Evolutionary conservation across 2,329 filamentous ascomycete genomes (phyloP).

Genomic region (Paraconiothyrium sp.): DNA sequence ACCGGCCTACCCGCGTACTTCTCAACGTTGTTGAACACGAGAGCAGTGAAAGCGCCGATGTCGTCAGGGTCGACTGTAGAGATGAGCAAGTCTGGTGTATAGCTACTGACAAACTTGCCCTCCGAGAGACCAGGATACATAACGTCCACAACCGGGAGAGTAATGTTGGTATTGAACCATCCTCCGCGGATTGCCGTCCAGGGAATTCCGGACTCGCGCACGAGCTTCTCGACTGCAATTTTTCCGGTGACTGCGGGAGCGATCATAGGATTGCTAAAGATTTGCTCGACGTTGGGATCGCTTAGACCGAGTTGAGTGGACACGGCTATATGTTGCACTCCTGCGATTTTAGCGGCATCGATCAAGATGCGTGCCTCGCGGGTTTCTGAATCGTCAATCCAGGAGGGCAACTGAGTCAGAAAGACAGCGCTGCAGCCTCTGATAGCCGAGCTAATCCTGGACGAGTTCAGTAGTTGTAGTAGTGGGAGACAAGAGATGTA

Average conservation of each 20-base stretch:
- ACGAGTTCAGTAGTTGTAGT: neutral
- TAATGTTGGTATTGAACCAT: conserved; percentile 63
- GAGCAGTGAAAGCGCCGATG: conserved; percentile 58
- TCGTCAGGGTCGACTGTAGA: conserved; percentile 59
- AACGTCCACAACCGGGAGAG: conserved; percentile 51
- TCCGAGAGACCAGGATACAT: conserved; percentile 54
- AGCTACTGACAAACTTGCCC: conserved; percentile 52
- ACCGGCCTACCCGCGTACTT: conserved; percentile 56
- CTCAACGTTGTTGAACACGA: conserved; percentile 55
- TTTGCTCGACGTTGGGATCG: conserved; percentile 19
- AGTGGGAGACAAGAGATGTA: neutral
- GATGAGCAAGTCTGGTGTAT: conserved; percentile 46
- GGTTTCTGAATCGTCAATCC: conserved; percentile 29
- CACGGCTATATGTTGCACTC: conserved; percentile 45
- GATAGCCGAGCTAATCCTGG: conserved; percentile 36
- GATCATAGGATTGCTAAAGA: conserved; percentile 17
- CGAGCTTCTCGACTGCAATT: conserved; percentile 51
- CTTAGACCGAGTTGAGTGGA: conserved; percentile 29
- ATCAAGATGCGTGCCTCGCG: conserved; percentile 28
- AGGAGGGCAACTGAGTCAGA: conserved; percentile 34
- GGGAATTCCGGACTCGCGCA: conserved; percentile 40
- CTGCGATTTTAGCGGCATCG: conserved; percentile 41
- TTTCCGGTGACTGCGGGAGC: conserved; percentile 51
- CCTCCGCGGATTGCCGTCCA: conserved; percentile 63
- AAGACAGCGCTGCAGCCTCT: conserved; percentile 42